Evolutionary conservation across 768 basidiomycete genomes (phyloP).

Genomic region (Pleurotus cornucopiae): DNA sequence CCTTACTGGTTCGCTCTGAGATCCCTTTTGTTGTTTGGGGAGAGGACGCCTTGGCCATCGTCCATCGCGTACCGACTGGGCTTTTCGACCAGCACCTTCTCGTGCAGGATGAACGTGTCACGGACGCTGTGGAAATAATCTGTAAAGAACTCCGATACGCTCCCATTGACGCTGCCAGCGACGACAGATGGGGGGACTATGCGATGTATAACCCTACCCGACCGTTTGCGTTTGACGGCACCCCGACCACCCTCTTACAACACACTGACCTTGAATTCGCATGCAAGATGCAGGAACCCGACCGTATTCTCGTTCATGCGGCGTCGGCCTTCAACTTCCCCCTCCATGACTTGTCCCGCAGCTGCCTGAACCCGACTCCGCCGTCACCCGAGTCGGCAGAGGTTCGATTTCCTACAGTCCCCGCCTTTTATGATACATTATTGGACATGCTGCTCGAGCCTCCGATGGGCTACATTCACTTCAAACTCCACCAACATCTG

Average conservation of each 20-base stretch:
- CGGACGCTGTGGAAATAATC: not conserved
- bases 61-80: slow-evolving; percentile 16
- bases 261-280: not conserved
- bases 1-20: not conserved
- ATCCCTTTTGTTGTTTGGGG: slow-evolving; percentile 14
- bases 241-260: not conserved
- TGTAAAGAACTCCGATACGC: not conserved
- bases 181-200: slow-evolving; percentile 3
- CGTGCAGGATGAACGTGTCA: slow-evolving; percentile 14
- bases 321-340: slow-evolving; percentile 12
- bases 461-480: not conserved
- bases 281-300: slow-evolving; percentile 3
- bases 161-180: not conserved
- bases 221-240: not conserved
- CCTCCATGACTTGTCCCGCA: slow-evolving; percentile 12
- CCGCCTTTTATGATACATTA: slow-evolving; percentile 6
- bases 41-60: slow-evolving; percentile 18
- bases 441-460: not conserved
- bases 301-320: slow-evolving; percentile 13
- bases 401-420: slow-evolving; percentile 14
- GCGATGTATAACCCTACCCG: not conserved
- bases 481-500: not conserved
- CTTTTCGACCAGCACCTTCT: slow-evolving; percentile 16
- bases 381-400: not conserved
- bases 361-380: slow-evolving; percentile 11